phyloP scores from a whole-genome alignment of 2,329 filamentous ascomycete genomes.

The Herpomyces periplanetae region DNA sequence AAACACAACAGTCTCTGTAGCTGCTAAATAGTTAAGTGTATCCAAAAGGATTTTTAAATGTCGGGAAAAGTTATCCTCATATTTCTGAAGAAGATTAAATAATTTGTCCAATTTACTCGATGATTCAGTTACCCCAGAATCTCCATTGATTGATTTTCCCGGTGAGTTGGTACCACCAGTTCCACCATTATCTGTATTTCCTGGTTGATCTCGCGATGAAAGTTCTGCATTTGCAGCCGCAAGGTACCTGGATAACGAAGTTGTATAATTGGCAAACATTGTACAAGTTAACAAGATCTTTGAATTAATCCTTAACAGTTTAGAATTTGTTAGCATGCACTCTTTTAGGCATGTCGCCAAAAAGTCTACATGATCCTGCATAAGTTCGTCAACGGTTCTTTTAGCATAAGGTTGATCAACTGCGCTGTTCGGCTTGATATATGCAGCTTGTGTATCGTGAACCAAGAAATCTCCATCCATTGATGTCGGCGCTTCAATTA shows the following conservation, averaged over 20 bases:
- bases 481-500: slow-evolving; percentile 12
- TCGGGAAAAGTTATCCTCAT: slow-evolving; percentile 64
- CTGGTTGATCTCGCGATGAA: too few relatives aligned
- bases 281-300: slow-evolving; percentile 88
- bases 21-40: slow-evolving; percentile 80
- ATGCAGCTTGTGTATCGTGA: too few relatives aligned
- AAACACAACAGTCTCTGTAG: slow-evolving; percentile 79
- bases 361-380: slow-evolving; percentile 97
- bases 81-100: slow-evolving; percentile 53
- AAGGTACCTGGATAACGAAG: slow-evolving; percentile 46
- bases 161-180: slow-evolving; percentile 15
- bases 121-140: slow-evolving; percentile 13
- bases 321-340: slow-evolving; percentile 93
- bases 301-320: slow-evolving; percentile 68
- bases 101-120: slow-evolving; percentile 26
- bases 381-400: slow-evolving; percentile 71
- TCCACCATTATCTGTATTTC: too few relatives aligned
- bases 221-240: slow-evolving; percentile 49
- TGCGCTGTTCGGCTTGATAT: slow-evolving; percentile 5
- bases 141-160: slow-evolving; percentile 14
- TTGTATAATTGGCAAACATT: slow-evolving; percentile 64
- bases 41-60: slow-evolving; percentile 80
- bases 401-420: slow-evolving; percentile 12
- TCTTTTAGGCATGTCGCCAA: slow-evolving; percentile 89
- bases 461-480: slow-evolving; percentile 7